A percentile compares a stretch with the other conserved stretches of the same genome.
Conservation (phyloP, 2,329 filamentous ascomycete genomes). For the Triangularia setosa region DNA sequence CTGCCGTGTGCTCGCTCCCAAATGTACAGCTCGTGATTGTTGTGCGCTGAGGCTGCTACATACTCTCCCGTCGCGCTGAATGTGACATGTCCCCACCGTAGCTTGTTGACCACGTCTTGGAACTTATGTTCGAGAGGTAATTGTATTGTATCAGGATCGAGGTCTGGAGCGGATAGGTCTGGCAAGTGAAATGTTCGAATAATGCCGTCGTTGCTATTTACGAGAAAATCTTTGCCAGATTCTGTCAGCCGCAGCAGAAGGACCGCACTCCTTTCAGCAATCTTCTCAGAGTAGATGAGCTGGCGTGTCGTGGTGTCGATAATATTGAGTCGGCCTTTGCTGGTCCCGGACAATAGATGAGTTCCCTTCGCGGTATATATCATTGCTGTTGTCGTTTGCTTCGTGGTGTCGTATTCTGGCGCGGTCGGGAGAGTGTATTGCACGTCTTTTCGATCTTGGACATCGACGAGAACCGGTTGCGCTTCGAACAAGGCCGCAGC, state of each 20-base stretch:
- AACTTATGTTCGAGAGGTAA: slow-evolving; percentile 96
- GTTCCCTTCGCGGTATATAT: slow-evolving; percentile 82
- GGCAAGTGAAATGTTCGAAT: slow-evolving; percentile 90
- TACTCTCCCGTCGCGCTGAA: slow-evolving; percentile 95
- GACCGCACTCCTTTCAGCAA: slow-evolving; percentile 75
- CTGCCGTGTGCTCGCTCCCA: slow-evolving; percentile 95
- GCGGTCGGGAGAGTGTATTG: slow-evolving; percentile 78
- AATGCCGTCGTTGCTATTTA: slow-evolving; percentile 92
- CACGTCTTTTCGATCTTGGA: slow-evolving; percentile 63
- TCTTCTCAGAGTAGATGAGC: slow-evolving; percentile 84
- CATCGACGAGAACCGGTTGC: slow-evolving; percentile 81
- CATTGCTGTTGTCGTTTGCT: slow-evolving; percentile 89
- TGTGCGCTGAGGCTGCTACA: slow-evolving; percentile 92
- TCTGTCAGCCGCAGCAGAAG: slow-evolving; percentile 80
- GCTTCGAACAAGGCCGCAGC: slow-evolving; percentile 93
- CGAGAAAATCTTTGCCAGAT: slow-evolving; percentile 81
- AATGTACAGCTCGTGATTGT: slow-evolving; percentile 98
- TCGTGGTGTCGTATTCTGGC: slow-evolving; percentile 71
- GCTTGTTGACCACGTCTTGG: slow-evolving; percentile 90
- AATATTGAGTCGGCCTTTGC: slow-evolving; percentile 93
- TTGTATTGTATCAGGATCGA: slow-evolving; percentile 81
- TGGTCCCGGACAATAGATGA: slow-evolving; percentile 88
- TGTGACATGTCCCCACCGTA: slow-evolving; percentile 95
- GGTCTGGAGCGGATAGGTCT: slow-evolving; percentile 62
- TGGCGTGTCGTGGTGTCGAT: slow-evolving; percentile 77